Evolutionary conservation across 2,329 filamentous ascomycete species (phyloP), one percentile per base, ranked within the genome.

Genomic region (Penicillium decumbens): DNA sequence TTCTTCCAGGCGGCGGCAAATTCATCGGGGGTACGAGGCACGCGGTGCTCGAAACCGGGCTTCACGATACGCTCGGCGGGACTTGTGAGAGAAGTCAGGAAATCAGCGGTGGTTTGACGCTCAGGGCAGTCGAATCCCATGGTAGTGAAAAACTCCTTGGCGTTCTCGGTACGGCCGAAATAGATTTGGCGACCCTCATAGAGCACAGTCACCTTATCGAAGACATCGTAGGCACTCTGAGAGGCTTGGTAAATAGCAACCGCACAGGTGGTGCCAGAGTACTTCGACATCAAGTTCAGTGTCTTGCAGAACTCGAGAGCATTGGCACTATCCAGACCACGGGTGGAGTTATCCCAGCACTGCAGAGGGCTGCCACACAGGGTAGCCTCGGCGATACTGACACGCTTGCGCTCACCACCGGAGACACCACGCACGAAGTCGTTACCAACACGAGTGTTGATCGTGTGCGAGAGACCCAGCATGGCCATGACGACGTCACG

Each of bases 161-260:
- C 87, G 2, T 77, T 70, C 5, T 63, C 64, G 0, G 82, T 80
- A 0, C 78, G 78, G 0, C 88, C 88, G 57, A 86, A 91, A 72
- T 83, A 92, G 60, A 92, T 90, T 63, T 90, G 81, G 1, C 84
- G 78, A 1, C 88, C 88, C 59, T 89, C 84, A 62, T 90, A 89
- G 0, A 90, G 72, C 0, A 91, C 83, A 0, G 81, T 77, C 0
- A 81, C 81, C 65, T 89, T 89, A 66, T 90, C 86, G 56, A 90
- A 90, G 23, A 53, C 71, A 51, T 83, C 77, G 45, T 75, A 76
- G 33, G 74, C 70, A 45, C 63, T 72, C 57, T 76, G 73, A 6
- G 72, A 73, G 30, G 73, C 74, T 58, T 76, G 74, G 61, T 83
- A 83, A 28, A 82, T 80, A 2, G 80, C 78, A n/a, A 83, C 77